Evolutionary conservation across 2,329 filamentous ascomycete genomes (phyloP).

Genomic region (Clonostachys solani): DNA sequence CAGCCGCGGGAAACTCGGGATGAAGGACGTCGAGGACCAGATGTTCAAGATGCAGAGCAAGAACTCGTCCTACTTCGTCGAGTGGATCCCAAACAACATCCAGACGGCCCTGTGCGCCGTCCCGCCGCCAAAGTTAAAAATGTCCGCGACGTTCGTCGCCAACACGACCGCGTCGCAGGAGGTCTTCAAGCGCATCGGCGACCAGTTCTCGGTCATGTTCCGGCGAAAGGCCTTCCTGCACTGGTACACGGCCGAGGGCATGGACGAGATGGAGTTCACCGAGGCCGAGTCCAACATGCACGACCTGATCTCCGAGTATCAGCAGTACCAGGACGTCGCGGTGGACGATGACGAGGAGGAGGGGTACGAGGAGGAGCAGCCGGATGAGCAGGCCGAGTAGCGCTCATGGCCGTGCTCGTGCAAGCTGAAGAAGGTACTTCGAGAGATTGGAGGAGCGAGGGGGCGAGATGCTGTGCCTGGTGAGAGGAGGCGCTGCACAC

Average conservation of each 20-base stretch:
- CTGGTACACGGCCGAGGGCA: slow-evolving; percentile 99
- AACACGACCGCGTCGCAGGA: slow-evolving; percentile 99
- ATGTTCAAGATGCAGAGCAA: slow-evolving; percentile 99
- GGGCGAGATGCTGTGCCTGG: no score
- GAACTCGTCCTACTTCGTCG: slow-evolving; percentile 99
- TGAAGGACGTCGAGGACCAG: slow-evolving; percentile 99
- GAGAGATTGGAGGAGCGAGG: no score
- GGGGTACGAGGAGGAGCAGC: slow-evolving; percentile 85
- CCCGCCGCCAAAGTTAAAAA: slow-evolving; percentile 94
- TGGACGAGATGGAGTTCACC: slow-evolving; percentile 99
- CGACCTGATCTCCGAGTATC: slow-evolving; percentile 98
- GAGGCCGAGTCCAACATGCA: slow-evolving; percentile 99
- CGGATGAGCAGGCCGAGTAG: slow-evolving; percentile 66
- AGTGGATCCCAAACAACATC: slow-evolving; percentile 99
- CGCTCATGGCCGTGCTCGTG: no score
- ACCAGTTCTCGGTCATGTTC: slow-evolving; percentile 99
- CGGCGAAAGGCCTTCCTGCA: slow-evolving; percentile 99
- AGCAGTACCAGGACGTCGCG: slow-evolving; percentile 99
- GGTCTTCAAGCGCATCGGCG: slow-evolving; percentile 99
- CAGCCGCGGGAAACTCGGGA: slow-evolving; percentile 96
- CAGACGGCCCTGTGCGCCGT: slow-evolving; percentile 99
- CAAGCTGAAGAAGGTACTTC: no score
- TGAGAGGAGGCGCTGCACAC: no score
- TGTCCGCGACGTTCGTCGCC: slow-evolving; percentile 98
- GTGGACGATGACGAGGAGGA: slow-evolving; percentile 90